Evolutionary conservation across 208 protist genomes (phyloP), one percentile per base, ranked within the genome.

Genomic region (Strigomonas galati): DNA sequence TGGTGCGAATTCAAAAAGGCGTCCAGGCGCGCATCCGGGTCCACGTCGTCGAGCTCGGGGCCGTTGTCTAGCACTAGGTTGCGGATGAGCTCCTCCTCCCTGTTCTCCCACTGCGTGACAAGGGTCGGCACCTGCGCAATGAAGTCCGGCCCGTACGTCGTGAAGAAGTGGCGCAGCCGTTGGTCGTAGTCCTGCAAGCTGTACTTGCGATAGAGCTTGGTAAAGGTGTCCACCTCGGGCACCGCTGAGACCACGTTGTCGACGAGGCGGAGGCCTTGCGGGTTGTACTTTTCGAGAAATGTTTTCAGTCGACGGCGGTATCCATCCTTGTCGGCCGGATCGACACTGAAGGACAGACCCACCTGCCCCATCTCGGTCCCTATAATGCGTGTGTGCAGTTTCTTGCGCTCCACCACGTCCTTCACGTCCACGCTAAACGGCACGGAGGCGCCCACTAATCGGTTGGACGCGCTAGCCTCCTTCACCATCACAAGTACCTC

Each of bases 21-120:
- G 17, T 64, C 72, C 21, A 89, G 76, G 17, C 85, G 83, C 67
- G 77, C 68, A 10, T 52, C 43, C 17, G 65, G 62, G 40, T 83
- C 74, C n/a, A 94, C 72, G 46, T 75, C 79, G 15, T 71, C 62
- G 61, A 82, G 37, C 65, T 92, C 89, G 24, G 83, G 84, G 0
- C 85, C 85, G 49, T 92, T 90, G 57, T 89, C 81, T 14, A 92
- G 70, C 5, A 94, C 67, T 4, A 94, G 65, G 60, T 85, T 81
- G 40, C 81, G 79, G 78, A 92, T 79, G 46, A 94, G 62, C 65
- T 92, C 85, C 66, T 92, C 84, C 67, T 91, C 85, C 27, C 71
- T 69, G 26, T 81, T 80, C 57, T 85, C 76, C 84, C 83, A 94
- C 64, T 92, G 75, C 52, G 51, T 49, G 21, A 93, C 72, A 9